A percentile compares a stretch with the other conserved stretches of the same genome.
Evolutionary conservation across 805 yeast species (phyloP).

Genomic region (Zygoascus tannicola): DNA sequence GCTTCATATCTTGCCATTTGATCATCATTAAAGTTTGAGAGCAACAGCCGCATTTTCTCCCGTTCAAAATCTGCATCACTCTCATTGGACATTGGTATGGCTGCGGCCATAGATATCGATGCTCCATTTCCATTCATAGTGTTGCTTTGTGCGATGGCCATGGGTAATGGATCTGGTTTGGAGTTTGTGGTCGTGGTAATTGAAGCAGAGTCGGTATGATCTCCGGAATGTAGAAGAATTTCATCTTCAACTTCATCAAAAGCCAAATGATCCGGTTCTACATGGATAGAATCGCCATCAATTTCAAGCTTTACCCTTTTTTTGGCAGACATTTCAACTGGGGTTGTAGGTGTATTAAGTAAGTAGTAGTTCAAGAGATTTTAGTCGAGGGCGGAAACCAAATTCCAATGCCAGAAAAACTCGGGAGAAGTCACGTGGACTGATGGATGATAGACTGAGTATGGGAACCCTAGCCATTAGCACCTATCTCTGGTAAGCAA

Average conservation of each 20-base stretch:
- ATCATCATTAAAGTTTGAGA: constrained; percentile 65
- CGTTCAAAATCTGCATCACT: constrained; percentile 20
- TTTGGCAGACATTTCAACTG: constrained; percentile 6
- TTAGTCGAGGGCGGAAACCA: too few relatives aligned
- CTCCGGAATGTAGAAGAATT: background rate
- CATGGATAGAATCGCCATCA: constrained; percentile 8
- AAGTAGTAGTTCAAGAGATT: too few relatives aligned
- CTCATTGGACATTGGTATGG: background rate
- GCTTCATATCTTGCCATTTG: constrained; percentile 85
- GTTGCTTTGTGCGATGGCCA: background rate
- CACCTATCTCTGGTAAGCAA: too few relatives aligned
- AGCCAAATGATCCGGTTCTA: constrained; percentile 10
- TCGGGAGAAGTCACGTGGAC: too few relatives aligned
- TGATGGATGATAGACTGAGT: too few relatives aligned
- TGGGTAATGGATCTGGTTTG: background rate
- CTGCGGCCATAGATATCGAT: background rate
- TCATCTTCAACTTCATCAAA: constrained; percentile 5
- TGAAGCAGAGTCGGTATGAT: background rate
- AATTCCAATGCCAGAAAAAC: too few relatives aligned
- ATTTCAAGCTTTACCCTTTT: background rate
- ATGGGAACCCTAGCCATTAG: too few relatives aligned
- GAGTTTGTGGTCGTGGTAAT: background rate
- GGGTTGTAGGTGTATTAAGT: too few relatives aligned
- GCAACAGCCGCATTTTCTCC: constrained; percentile 38
- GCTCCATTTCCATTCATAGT: background rate